A percentile compares a stretch with the other conserved stretches of the same genome.
phyloP scores from a whole-genome alignment of 352 stramenopile species.

The Pythium dissimile region DNA sequence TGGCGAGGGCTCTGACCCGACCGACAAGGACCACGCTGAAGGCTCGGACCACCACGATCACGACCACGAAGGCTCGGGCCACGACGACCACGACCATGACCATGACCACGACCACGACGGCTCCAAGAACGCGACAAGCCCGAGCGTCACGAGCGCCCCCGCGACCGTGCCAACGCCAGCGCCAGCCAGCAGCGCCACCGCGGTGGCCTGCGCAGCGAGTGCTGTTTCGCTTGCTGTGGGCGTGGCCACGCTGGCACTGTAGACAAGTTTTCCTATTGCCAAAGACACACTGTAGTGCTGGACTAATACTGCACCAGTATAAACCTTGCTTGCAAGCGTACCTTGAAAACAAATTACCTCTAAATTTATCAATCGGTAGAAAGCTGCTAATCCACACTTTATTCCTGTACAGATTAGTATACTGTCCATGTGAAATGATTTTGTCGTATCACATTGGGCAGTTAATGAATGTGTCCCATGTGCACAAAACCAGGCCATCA shows the following conservation, averaged over 20 bases:
- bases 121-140: background rate
- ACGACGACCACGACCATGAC: conserved; percentile 1
- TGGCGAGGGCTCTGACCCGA: conserved; percentile 34
- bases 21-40: conserved; percentile 12
- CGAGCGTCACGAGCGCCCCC: background rate
- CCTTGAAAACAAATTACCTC: no score
- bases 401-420: no score
- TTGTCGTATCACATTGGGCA: no score
- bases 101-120: background rate
- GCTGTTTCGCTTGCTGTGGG: background rate
- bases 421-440: no score
- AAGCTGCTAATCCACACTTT: no score
- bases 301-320: no score
- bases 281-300: no score
- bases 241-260: background rate
- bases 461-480: background rate
- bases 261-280: no score
- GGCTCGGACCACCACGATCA: no score
- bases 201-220: background rate
- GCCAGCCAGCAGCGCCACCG: background rate
- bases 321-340: no score
- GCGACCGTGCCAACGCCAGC: conserved; percentile 5
- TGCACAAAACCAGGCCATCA: background rate
- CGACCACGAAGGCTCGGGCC: background rate
- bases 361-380: no score